phyloP scores from a whole-genome alignment of 129 eudicot species.

The Arctium lappa region DNA sequence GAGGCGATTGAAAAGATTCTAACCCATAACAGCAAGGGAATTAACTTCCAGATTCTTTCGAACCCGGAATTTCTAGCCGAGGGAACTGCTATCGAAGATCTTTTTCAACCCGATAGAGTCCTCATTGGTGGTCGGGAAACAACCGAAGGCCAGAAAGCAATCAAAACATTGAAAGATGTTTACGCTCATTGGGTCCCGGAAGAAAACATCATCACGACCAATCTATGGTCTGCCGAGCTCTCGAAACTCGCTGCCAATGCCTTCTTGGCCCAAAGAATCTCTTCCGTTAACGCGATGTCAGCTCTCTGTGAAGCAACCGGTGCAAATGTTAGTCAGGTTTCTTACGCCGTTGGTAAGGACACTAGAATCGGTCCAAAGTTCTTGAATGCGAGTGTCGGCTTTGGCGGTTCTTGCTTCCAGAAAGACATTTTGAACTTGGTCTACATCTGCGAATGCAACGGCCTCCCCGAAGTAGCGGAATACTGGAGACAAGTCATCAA shows the following conservation, averaged over 20 bases:
- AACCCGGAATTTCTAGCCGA: conserved; percentile 90
- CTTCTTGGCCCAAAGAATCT: conserved; percentile 78
- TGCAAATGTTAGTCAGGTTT: conserved; percentile 63
- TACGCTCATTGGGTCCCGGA: conserved; percentile 91
- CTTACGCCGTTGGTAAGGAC: conserved; percentile 77
- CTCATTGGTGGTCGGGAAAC: conserved; percentile 88
- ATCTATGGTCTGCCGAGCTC: conserved; percentile 90
- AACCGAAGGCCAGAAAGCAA: conserved; percentile 72
- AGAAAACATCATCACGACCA: conserved; percentile 65
- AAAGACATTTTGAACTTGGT: conserved; percentile 76
- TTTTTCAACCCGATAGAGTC: conserved; percentile 73
- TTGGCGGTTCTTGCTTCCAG: conserved; percentile 88
- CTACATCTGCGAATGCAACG: conserved; percentile 89
- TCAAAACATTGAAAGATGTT: conserved; percentile 62
- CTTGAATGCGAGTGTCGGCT: conserved; percentile 80
- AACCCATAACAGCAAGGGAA: conserved; percentile 84
- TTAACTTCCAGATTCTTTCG: conserved; percentile 78
- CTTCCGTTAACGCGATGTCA: conserved; percentile 89
- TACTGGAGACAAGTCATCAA: conserved; percentile 91
- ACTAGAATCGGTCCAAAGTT: conserved; percentile 75
- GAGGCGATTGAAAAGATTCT: conserved; percentile 84
- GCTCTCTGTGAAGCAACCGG: conserved; percentile 92
- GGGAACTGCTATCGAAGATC: conserved; percentile 82
- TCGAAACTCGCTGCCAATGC: conserved; percentile 92
- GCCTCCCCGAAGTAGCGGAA: conserved; percentile 86